A percentile compares a stretch with the other conserved stretches of the same genome.
Evolutionary conservation across 2,329 filamentous ascomycete genomes (phyloP).

Genomic region (Podosphaera fusca): DNA sequence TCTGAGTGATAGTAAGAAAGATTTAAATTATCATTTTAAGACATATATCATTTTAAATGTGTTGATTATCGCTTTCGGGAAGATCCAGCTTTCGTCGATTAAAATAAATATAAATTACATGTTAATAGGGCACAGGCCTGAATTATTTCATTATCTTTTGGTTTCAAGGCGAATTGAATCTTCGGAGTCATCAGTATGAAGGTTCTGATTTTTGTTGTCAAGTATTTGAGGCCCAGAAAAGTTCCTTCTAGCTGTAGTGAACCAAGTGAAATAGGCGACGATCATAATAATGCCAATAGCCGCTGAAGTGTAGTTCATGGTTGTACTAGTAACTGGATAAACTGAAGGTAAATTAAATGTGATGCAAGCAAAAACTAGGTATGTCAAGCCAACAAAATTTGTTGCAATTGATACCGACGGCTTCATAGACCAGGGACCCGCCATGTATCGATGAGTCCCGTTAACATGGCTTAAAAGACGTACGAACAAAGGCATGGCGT

Average conservation of each 20-base stretch:
- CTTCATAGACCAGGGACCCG: conserved; percentile 21
- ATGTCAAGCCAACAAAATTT: conserved; percentile 27
- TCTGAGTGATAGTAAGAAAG: no score
- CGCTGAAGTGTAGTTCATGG: conserved; percentile 35
- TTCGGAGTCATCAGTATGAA: no score
- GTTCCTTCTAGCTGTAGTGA: conserved; percentile 24
- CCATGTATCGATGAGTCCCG: conserved; percentile 18
- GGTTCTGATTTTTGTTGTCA: no score
- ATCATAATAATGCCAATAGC: conserved; percentile 30
- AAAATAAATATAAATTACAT: no score
- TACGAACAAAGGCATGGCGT: conserved; percentile 29
- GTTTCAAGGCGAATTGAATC: no score
- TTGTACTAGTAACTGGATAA: conserved; percentile 26
- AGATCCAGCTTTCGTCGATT: no score
- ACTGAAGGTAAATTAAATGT: conserved; percentile 31
- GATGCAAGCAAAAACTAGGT: conserved; percentile 28
- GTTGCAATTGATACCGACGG: conserved; percentile 16
- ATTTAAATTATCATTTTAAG: no score
- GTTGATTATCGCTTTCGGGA: no score
- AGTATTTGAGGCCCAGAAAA: conserved; percentile 23
- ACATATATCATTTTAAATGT: no score
- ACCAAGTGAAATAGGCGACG: conserved; percentile 26
- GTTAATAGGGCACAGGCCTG: no score
- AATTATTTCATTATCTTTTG: no score
- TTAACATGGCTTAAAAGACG: conserved; percentile 24